Percentiles rank a stretch among this genome's conserved stretches.
Conservation (phyloP, 2,329 filamentous ascomycete species). For the Scedosporium minutisporum region DNA sequence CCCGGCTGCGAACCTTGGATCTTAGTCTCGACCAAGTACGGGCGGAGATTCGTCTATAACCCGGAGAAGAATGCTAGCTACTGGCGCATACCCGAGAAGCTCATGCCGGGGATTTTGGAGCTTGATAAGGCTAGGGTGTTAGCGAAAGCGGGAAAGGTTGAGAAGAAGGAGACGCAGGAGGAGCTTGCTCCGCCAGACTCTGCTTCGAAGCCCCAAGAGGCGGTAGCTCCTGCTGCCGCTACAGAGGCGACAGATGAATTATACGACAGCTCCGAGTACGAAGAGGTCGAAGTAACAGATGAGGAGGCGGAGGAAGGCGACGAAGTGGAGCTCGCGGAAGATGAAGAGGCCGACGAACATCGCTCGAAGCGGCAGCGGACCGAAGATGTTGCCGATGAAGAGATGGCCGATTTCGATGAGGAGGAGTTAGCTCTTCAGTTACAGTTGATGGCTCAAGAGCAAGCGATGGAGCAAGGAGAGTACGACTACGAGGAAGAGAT, state of each 20-base stretch:
- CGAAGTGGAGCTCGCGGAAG: constrained; percentile 26
- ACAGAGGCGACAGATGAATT: constrained; percentile 17
- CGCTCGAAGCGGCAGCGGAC: constrained; percentile 55
- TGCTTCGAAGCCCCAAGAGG: neutral
- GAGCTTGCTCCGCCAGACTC: neutral
- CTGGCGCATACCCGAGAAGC: constrained; percentile 86
- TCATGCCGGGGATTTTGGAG: constrained; percentile 67
- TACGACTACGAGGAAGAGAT: constrained; percentile 70
- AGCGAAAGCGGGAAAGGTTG: constrained; percentile 35
- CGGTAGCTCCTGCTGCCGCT: neutral
- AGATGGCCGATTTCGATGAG: constrained; percentile 73
- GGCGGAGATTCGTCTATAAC: constrained; percentile 85
- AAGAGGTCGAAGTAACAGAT: constrained; percentile 55
- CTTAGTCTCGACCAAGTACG: constrained; percentile 84
- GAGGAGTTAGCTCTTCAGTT: constrained; percentile 92
- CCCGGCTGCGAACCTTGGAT: constrained; percentile 81
- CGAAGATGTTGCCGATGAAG: constrained; percentile 42
- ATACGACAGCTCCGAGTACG: constrained; percentile 61
- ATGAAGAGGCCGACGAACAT: constrained; percentile 21
- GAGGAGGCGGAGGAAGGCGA: constrained; percentile 32
- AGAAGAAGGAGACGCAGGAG: neutral
- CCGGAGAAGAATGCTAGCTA: constrained; percentile 76
- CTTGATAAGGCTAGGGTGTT: constrained; percentile 64
- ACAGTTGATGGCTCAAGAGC: constrained; percentile 79
- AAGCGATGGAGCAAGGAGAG: constrained; percentile 66